Evolutionary conservation across 2,329 filamentous ascomycete species (phyloP), one percentile per base, ranked within the genome.

Genomic region (Cadophora luteo-olivacea): DNA sequence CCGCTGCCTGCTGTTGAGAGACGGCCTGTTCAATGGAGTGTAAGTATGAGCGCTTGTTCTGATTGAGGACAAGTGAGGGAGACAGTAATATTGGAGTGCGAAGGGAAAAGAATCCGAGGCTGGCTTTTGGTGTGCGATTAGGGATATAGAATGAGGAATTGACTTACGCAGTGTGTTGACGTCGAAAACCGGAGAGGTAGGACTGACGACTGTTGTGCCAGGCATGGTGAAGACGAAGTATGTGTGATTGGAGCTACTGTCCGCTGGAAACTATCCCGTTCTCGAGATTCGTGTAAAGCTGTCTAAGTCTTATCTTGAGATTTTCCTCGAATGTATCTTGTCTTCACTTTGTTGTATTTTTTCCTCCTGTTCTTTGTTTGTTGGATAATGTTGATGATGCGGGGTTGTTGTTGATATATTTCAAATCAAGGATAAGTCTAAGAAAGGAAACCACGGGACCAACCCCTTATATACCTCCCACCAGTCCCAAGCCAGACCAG

Each of bases 1-100:
- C n/a, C 57, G 22, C 57, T 60, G n/a, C 57, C 57, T 60, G 57
- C 57, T 25, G 33, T 60, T 45, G 57, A 60, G 36, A 60, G 57
- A 22, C 57, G 57, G 57, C 57, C 57, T 60, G 12, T 25, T 1
- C 2, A 14, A 29, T 25, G 4, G 45, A 22, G 45, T n/a, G 22
- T 60, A 8, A 32, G 25, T 33, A 3, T 9, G 25, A 7, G 52
- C 14, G 1, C 24, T 36, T n/a, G 4, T 9, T 57, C 6, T 2
- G 12, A 12, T 36, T 57, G 54, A 3, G 16, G 29, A 36, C 4
- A 19, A 32, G 12, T 25, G 14, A 38, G 22, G 19, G 29, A 29
- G 52, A n/a, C 16, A 45, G 29, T 29, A 29, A 29, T 29, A 29
- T 29, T 29, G 29, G 29, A 29, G 3, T 29, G 29, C 3, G 5